Percentiles rank a stretch among this genome's conserved stretches.
phyloP scores from a whole-genome alignment of 306 rosid species.

The Carpinus fangiana region DNA sequence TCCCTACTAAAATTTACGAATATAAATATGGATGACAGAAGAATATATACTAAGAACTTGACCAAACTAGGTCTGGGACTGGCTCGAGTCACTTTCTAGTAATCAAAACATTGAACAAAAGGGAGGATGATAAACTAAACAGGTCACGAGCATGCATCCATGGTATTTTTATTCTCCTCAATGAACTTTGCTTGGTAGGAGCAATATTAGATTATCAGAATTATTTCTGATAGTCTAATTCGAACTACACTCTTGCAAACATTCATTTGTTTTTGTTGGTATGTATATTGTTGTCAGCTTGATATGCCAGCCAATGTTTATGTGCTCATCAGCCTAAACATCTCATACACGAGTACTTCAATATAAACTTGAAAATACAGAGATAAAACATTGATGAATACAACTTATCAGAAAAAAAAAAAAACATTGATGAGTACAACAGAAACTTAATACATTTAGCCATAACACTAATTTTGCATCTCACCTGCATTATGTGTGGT shows the following conservation, averaged over 20 bases:
- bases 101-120: not conserved
- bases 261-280: not conserved
- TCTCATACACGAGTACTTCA: not conserved
- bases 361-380: not conserved
- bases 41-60: not conserved
- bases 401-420: too few species aligned
- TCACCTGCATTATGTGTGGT: not conserved
- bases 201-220: not conserved
- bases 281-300: not conserved
- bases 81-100: not conserved
- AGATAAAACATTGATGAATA: not conserved
- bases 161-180: not conserved
- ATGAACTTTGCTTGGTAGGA: not conserved
- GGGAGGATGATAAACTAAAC: not conserved
- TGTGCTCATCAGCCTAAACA: not conserved
- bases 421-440: not conserved
- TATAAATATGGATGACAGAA: not conserved
- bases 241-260: not conserved
- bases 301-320: not conserved
- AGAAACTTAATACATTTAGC: not conserved
- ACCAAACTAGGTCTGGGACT: not conserved
- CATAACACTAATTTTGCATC: not conserved
- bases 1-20: not conserved
- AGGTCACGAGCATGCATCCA: not conserved
- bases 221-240: not conserved